Percentiles rank a stretch among this genome's conserved stretches.
phyloP scores from a whole-genome alignment of 192 early-diverging fungal genomes.

The Rhizophagus prolifer region DNA sequence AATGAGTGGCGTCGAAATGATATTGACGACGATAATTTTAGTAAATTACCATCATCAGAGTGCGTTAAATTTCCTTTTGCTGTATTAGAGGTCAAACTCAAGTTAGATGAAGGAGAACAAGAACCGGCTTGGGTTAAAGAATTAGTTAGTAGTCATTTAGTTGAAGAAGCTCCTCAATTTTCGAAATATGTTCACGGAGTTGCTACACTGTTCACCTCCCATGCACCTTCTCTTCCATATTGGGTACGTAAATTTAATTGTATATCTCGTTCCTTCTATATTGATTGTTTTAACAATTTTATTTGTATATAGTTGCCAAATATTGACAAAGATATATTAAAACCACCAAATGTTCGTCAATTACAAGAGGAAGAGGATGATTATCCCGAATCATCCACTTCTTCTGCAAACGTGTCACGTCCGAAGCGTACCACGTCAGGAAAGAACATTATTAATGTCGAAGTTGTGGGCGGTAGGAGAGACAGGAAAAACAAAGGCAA shows the following conservation, averaged over 20 bases:
- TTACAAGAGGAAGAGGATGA: neutral
- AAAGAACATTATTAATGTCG: conserved; percentile 10
- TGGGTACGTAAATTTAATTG: conserved; percentile 42
- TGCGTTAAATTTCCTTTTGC: conserved; percentile 92
- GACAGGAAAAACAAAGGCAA: conserved; percentile 20
- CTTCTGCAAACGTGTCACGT: too few species aligned
- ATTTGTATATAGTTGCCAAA: conserved; percentile 21
- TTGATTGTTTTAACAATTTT: neutral
- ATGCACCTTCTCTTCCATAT: conserved; percentile 62
- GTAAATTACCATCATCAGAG: conserved; percentile 70
- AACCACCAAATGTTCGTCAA: conserved; percentile 14
- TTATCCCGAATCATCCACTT: neutral
- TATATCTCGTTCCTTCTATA: neutral
- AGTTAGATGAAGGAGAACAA: conserved; percentile 63
- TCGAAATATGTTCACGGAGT: conserved; percentile 89
- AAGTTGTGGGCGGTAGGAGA: neutral
- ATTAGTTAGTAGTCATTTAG: conserved; percentile 67
- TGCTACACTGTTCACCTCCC: conserved; percentile 63
- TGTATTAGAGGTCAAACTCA: conserved; percentile 85
- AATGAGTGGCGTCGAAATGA: conserved; percentile 92
- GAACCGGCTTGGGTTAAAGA: conserved; percentile 79
- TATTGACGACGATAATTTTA: conserved; percentile 71
- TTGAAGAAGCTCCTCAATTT: conserved; percentile 80
- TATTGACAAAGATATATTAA: conserved; percentile 31
- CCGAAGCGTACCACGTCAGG: neutral